Evolutionary conservation across 192 early-diverging fungal species (phyloP).

Genomic region (Dissophora globulifera): DNA sequence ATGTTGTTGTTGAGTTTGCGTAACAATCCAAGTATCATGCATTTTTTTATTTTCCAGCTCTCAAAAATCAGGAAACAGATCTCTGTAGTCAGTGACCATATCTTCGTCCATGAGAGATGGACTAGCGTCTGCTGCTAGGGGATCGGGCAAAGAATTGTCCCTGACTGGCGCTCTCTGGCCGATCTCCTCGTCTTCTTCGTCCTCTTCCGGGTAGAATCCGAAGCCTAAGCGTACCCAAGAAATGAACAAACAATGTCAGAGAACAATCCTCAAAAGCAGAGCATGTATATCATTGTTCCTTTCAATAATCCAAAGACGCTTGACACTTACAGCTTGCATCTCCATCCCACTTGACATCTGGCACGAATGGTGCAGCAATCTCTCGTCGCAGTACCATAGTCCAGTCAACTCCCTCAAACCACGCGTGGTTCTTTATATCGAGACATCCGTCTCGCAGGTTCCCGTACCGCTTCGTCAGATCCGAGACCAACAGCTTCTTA

Average conservation of each 20-base stretch:
- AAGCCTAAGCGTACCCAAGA: conserved; percentile 20
- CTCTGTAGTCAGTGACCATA: conserved; percentile 22
- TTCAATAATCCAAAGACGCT: too few relatives aligned
- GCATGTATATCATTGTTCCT: background rate
- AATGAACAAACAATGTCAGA: background rate
- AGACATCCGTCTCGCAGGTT: conserved; percentile 77
- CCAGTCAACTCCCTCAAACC: conserved; percentile 76
- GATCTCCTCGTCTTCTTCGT: conserved; percentile 22
- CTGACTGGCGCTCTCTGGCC: too few relatives aligned
- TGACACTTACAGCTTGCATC: conserved; percentile 60
- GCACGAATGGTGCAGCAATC: conserved; percentile 67
- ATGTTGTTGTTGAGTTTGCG: too few relatives aligned
- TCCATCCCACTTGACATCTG: conserved; percentile 62
- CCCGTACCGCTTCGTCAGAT: conserved; percentile 82
- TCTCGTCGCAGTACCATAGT: conserved; percentile 61
- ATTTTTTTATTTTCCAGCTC: background rate
- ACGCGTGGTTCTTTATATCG: conserved; percentile 73
- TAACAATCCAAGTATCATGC: background rate
- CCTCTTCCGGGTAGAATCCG: conserved; percentile 43
- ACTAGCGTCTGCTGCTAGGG: too few relatives aligned
- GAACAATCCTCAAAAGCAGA: too few relatives aligned
- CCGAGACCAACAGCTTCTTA: conserved; percentile 74
- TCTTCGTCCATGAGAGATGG: conserved; percentile 9
- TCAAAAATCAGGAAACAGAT: conserved; percentile 63
- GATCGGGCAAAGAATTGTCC: too few relatives aligned